Percentiles rank a stretch among this genome's conserved stretches.
phyloP scores from a whole-genome alignment of 1,284 basidiomycete genomes.

The Cryptococcus depauperatus region DNA sequence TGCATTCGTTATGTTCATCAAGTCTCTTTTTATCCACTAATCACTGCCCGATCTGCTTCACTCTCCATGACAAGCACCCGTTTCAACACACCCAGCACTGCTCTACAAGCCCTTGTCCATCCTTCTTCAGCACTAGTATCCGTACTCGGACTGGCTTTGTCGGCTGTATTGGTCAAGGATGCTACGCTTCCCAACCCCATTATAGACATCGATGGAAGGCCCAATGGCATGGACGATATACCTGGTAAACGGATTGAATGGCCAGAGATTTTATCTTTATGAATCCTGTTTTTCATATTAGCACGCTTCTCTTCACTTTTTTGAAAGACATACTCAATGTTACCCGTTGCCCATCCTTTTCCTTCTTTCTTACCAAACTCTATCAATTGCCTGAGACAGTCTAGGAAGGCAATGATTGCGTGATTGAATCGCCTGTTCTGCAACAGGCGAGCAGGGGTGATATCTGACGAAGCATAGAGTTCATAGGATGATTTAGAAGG shows the following conservation, averaged over 20 bases:
- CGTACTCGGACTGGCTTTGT: neutral
- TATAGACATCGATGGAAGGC: slow-evolving; percentile 35
- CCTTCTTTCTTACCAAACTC: slow-evolving; percentile 62
- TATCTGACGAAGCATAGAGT: slow-evolving; percentile 51
- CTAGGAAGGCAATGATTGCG: slow-evolving; percentile 91
- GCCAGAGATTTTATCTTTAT: slow-evolving; percentile 91
- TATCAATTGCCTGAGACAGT: slow-evolving; percentile 83
- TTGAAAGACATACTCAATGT: slow-evolving; percentile 41
- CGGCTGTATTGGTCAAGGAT: neutral
- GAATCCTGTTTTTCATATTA: slow-evolving; percentile 53
- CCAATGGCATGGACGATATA: slow-evolving; percentile 61
- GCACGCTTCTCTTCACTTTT: neutral
- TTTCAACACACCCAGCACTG: slow-evolving; percentile 82
- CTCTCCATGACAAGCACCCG: slow-evolving; percentile 46
- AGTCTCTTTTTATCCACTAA: neutral
- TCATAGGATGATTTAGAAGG: slow-evolving; percentile 80
- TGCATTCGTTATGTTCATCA: too few species aligned
- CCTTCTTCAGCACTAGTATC: slow-evolving; percentile 58
- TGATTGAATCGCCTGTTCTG: slow-evolving; percentile 94
- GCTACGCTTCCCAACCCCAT: slow-evolving; percentile 32
- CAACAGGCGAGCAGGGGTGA: slow-evolving; percentile 63
- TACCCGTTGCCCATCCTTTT: slow-evolving; percentile 66
- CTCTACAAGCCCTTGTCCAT: slow-evolving; percentile 88
- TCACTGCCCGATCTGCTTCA: slow-evolving; percentile 26
- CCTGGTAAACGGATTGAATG: slow-evolving; percentile 68